A percentile compares a stretch with the other conserved stretches of the same genome.
Evolutionary conservation across 768 basidiomycete genomes (phyloP).

Genomic region (Hemileccinum impolitum): DNA sequence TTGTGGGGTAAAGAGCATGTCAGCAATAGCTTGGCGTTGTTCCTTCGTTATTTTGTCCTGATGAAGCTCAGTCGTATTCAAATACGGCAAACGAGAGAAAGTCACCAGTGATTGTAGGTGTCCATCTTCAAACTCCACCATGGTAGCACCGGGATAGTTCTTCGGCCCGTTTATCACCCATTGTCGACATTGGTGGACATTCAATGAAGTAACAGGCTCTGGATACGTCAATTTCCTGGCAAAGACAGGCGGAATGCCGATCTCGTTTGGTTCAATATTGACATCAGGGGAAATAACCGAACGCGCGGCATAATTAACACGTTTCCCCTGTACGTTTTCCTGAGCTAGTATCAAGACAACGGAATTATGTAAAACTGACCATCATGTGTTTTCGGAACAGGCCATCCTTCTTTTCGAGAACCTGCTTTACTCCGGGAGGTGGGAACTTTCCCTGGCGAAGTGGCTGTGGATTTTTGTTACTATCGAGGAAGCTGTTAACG

Average conservation of each 20-base stretch:
- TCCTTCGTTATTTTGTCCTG: constrained; percentile 86
- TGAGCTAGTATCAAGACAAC: neutral
- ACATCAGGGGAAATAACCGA: constrained; percentile 99
- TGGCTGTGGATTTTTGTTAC: constrained; percentile 88
- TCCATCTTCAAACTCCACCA: constrained; percentile 96
- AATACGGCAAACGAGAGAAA: neutral
- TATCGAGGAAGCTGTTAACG: constrained; percentile 97
- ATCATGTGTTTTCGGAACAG: constrained; percentile 99
- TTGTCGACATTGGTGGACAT: constrained; percentile 84
- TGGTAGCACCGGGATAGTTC: constrained; percentile 87
- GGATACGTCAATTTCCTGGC: constrained; percentile 96
- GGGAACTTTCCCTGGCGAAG: constrained; percentile 85
- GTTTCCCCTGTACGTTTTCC: constrained; percentile 71
- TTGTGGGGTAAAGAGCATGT: constrained; percentile 90
- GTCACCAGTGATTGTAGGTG: constrained; percentile 75
- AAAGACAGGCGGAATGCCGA: constrained; percentile 96
- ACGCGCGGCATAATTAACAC: constrained; percentile 98
- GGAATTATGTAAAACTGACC: constrained; percentile 46
- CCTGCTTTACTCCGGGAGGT: constrained; percentile 92
- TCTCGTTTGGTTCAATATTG: constrained; percentile 98
- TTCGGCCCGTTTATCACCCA: constrained; percentile 89
- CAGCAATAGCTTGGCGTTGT: constrained; percentile 92
- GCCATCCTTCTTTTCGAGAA: constrained; percentile 98
- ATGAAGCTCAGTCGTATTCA: constrained; percentile 3
- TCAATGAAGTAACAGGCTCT: constrained; percentile 91